phyloP scores from a whole-genome alignment of 1,139 yeast species.

The Debaryomyces psychrophilus region DNA sequence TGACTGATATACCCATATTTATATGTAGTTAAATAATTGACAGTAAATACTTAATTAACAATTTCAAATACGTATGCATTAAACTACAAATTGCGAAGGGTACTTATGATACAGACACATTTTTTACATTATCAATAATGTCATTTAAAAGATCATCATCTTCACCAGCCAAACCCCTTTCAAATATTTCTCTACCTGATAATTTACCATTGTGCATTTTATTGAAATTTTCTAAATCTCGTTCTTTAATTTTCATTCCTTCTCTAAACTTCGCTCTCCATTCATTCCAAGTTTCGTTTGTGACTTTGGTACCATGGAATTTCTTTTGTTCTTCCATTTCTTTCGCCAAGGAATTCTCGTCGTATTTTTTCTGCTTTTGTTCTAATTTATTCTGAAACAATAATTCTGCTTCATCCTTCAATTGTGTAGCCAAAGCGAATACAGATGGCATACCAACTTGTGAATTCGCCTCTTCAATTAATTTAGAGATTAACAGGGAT shows the following conservation, averaged over 20 bases:
- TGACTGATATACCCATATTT: neutral
- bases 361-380: slow-evolving; percentile 59
- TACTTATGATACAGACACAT: slow-evolving; percentile 7
- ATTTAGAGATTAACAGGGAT: slow-evolving; percentile 36
- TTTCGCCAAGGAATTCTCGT: slow-evolving; percentile 56
- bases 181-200: slow-evolving; percentile 89
- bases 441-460: slow-evolving; percentile 88
- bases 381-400: slow-evolving; percentile 60
- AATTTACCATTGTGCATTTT: slow-evolving; percentile 73
- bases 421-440: slow-evolving; percentile 72
- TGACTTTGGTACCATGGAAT: slow-evolving; percentile 81
- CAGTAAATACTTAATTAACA: slow-evolving; percentile 1
- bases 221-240: slow-evolving; percentile 53
- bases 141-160: slow-evolving; percentile 39
- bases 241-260: slow-evolving; percentile 57
- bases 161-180: slow-evolving; percentile 77
- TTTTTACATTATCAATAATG: slow-evolving; percentile 30
- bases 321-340: slow-evolving; percentile 73
- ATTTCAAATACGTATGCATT: slow-evolving; percentile 4
- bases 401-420: slow-evolving; percentile 80
- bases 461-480: slow-evolving; percentile 67
- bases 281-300: slow-evolving; percentile 63
- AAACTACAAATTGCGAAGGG: neutral
- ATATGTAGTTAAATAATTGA: slow-evolving; percentile 5
- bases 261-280: slow-evolving; percentile 73